phyloP scores from a whole-genome alignment of 179 eudicot species.

The Nepenthes alata region DNA sequence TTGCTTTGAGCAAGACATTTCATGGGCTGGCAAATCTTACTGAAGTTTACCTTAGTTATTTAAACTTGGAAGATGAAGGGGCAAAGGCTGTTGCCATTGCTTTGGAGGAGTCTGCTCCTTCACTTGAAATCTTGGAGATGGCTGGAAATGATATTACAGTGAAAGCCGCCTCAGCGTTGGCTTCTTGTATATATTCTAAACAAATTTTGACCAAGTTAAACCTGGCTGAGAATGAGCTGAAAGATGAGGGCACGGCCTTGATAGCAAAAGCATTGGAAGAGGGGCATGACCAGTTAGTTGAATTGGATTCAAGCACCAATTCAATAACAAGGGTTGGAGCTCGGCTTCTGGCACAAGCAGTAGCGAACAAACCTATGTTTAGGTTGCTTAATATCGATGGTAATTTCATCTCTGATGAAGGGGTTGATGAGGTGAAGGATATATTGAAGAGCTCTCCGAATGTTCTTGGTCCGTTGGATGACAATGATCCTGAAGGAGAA shows the following conservation, averaged over 20 bases:
- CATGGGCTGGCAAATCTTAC: constrained; percentile 25
- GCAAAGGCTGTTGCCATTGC: constrained; percentile 37
- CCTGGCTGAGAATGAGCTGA: constrained; percentile 55
- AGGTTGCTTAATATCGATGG: constrained; percentile 40
- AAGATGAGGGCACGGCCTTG: constrained; percentile 51
- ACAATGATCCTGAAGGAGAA: constrained; percentile 69
- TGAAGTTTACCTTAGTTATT: constrained; percentile 51
- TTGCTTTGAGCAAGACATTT: constrained; percentile 39
- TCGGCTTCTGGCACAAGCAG: constrained; percentile 45
- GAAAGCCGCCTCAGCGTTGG: constrained; percentile 37
- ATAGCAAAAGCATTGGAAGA: constrained; percentile 47
- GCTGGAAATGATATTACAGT: constrained; percentile 57
- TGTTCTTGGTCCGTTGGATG: constrained; percentile 55
- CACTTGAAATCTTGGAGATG: constrained; percentile 51
- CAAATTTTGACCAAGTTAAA: constrained; percentile 32
- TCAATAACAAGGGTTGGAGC: constrained; percentile 58
- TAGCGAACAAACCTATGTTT: constrained; percentile 35
- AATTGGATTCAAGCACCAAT: constrained; percentile 50
- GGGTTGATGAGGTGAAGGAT: constrained; percentile 51
- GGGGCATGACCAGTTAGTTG: constrained; percentile 33
- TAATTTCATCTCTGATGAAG: constrained; percentile 61
- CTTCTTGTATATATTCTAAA: constrained; percentile 35
- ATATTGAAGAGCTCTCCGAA: constrained; percentile 33
- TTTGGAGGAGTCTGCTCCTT: constrained; percentile 36
- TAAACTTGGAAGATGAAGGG: constrained; percentile 59